Evolutionary conservation across 306 rosid genomes (phyloP).

Genomic region (Cucumis hystrix): DNA sequence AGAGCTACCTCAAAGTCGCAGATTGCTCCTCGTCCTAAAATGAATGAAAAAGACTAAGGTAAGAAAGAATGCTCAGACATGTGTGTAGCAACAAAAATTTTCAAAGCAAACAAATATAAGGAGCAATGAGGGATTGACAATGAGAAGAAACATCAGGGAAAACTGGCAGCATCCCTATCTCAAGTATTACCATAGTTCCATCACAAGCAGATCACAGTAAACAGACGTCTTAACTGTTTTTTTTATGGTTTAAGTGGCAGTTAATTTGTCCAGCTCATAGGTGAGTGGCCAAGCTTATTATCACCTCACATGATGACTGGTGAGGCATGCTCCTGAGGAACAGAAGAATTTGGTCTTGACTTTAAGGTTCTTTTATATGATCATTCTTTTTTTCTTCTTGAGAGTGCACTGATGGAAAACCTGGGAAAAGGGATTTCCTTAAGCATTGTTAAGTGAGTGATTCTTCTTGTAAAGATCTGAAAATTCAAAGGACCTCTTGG

Average conservation of each 20-base stretch:
- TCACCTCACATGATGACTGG: neutral
- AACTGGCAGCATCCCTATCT: neutral
- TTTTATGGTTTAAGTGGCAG: neutral
- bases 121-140: neutral
- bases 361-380: neutral
- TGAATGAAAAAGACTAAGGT: slow-evolving; percentile 16
- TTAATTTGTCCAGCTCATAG: neutral
- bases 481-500: neutral
- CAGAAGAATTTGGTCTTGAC: neutral
- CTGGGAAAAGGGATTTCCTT: neutral
- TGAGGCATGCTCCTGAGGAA: neutral
- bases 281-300: neutral
- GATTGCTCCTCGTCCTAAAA: slow-evolving; percentile 45
- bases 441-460: neutral
- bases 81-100: neutral
- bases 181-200: neutral
- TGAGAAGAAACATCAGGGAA: neutral
- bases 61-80: slow-evolving; percentile 5
- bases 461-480: neutral
- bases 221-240: neutral
- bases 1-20: slow-evolving; percentile 44
- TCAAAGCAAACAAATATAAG: neutral
- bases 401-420: neutral
- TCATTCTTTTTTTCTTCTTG: too few relatives aligned
- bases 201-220: neutral